phyloP scores from a whole-genome alignment of 2,329 filamentous ascomycete genomes.

The Fusarium sp. region DNA sequence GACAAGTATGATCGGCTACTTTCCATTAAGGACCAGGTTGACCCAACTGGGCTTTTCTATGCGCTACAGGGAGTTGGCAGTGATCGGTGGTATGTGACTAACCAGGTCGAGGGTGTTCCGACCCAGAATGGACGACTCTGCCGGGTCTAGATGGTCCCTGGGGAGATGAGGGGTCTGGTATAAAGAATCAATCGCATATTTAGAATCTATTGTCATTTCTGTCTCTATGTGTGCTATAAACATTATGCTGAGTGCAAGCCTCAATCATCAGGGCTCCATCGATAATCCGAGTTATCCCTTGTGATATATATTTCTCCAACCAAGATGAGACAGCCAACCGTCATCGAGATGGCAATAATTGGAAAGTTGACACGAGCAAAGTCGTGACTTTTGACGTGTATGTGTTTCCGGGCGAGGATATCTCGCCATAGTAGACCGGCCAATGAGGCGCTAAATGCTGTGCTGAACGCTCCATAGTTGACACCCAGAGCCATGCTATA shows the following conservation, averaged over 20 bases:
- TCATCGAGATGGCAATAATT: conserved; percentile 80
- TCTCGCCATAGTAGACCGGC: conserved; percentile 82
- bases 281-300: conserved; percentile 35
- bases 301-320: conserved; percentile 75
- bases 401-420: conserved; percentile 78
- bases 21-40: conserved; percentile 37
- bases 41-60: conserved; percentile 42
- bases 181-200: too few species aligned
- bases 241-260: too few species aligned
- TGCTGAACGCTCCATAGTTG: conserved; percentile 83
- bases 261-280: neutral
- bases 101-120: conserved; percentile 38
- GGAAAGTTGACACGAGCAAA: conserved; percentile 80
- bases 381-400: conserved; percentile 73
- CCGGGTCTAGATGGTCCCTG: neutral
- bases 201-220: too few species aligned
- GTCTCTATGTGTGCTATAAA: too few species aligned
- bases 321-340: conserved; percentile 73
- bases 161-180: too few species aligned
- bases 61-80: conserved; percentile 39
- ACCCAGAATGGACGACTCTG: conserved; percentile 46
- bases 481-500: conserved; percentile 83
- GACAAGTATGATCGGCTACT: conserved; percentile 40
- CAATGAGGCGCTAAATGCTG: conserved; percentile 79
- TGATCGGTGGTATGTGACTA: conserved; percentile 41